Base-by-base conservation (phyloP, 495 filamentous ascomycete genomes). In the Cladorrhinum samala region DNA sequence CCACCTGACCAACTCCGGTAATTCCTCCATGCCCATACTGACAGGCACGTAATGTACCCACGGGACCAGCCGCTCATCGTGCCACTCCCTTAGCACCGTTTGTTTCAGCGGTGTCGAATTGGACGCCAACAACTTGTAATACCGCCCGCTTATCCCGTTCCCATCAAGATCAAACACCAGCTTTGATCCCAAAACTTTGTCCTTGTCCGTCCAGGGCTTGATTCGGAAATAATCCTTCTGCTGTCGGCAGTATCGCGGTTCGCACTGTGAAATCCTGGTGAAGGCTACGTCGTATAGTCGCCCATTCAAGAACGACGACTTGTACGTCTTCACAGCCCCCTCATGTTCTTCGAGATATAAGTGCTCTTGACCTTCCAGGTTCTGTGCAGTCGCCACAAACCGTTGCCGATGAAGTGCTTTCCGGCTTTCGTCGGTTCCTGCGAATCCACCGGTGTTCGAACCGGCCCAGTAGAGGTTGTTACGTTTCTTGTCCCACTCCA, bases 1-100 rank as follows among this genome's bases (percentile, higher is more conserved):
- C 48, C 75, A 81, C 53, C 68, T 69, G 9, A 79, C 58, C 52
- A 59, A 13, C 46, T 61, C 59, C n/a, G 55, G 42, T 5, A 61
- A 2, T 33, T 61, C 59, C 14, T 23, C 56, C 52, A 58, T 49
- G 0, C 45, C 52, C 33, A 38, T 0, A 11, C 59, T 58, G 6
- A 65, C 58, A 8, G 62, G 62, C 3, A 65, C 46, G 18, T 63
- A 65, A 23, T 65, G 62, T 13, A 77, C 62, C 79, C 80, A 82
- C 0, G 79, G 75, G 13, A 73, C 39, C 17, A 82, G 65, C 5
- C 78, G 68, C 9, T 78, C 75, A 48, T 80, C 77, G 53, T 81
- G 80, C 80, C 78, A 82, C 61, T 83, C 80, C n/a, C 69, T 62
- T 13, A 80, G 65, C 3, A 79, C 43, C 0, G 71, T 79, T 50